phyloP scores from a whole-genome alignment of 768 basidiomycete species.

The Cytidiella melzeri region DNA sequence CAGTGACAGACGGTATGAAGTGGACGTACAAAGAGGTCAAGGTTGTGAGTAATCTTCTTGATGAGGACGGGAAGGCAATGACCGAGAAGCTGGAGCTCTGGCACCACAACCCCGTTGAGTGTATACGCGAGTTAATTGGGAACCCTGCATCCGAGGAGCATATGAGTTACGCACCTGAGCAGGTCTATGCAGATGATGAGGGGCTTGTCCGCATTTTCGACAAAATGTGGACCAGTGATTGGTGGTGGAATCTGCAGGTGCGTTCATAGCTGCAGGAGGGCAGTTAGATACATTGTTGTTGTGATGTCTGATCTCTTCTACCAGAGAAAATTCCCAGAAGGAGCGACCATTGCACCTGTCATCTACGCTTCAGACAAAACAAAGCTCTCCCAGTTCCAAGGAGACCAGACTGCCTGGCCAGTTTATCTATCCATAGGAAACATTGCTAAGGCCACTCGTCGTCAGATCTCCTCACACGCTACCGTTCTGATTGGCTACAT shows the following conservation, averaged over 20 bases:
- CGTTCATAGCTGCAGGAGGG: constrained; percentile 1
- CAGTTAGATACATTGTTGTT: not conserved
- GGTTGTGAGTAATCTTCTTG: constrained; percentile 1
- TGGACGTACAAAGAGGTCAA: constrained; percentile 29
- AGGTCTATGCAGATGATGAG: constrained; percentile 1
- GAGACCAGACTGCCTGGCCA: constrained; percentile 22
- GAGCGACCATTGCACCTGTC: constrained; percentile 25
- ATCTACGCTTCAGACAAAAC: constrained; percentile 30
- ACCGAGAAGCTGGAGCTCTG: constrained; percentile 25
- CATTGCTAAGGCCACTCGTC: constrained; percentile 17
- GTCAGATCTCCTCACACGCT: constrained; percentile 11
- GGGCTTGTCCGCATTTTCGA: constrained; percentile 4
- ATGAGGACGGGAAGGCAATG: constrained; percentile 14
- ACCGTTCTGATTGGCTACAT: constrained; percentile 23
- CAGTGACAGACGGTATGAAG: constrained; percentile 21
- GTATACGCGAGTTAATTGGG: constrained; percentile 14
- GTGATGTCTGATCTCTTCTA: not conserved
- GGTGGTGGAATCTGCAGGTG: constrained; percentile 50
- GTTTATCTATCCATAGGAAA: constrained; percentile 27
- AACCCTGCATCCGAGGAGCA: constrained; percentile 5
- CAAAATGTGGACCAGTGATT: constrained; percentile 27
- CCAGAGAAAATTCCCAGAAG: constrained; percentile 16
- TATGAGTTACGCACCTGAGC: constrained; percentile 9
- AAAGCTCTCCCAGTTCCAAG: constrained; percentile 16
- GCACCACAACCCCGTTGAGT: constrained; percentile 28